Base-by-base conservation (phyloP, 148 eudicot genomes). In the Chenopodium berlandieri region DNA sequence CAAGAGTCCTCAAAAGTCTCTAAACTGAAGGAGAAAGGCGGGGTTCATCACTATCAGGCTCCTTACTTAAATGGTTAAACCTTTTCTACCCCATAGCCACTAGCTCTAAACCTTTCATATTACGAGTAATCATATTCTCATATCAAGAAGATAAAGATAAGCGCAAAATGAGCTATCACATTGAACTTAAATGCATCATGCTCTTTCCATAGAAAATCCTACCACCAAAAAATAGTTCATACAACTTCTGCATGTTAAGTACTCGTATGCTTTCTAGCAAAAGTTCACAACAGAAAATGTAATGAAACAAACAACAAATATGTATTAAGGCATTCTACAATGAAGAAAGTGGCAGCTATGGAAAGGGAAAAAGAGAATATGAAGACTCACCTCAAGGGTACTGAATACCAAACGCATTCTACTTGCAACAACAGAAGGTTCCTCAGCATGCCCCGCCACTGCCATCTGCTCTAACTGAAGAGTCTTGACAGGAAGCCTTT, bases 391-490 rank as follows among this genome's bases (percentile, higher is more conserved):
- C 99, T 95, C 99, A 30, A 95, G 94, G 76, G 99, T 95, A 87
- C 92, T 95, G 81, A 95, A 95, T 25, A 95, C 94, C 82, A 95
- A 85, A 83, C 97, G 89, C 99, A 95, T 95, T 85, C 97, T 86
- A 88, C 97, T 92, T 64, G 99, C 91, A 80, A 95, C 99, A 30
- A 95, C 86, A 22, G 99, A 95, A 25, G 97, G 91, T 85, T 92
- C 97, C 86, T 94, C 99, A 0, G 98, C 94, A 44, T 71, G 84
- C 27, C 99, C 99, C 30, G 82, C 87, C 1, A 91, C 92, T 40
- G 98, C 97, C 95, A 91, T 90, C 87, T 95, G 99, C 91, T 95
- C 99, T 75, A 95, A 85, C 82, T 95, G 99, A 74, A 95, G 97
- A 30, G 95, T 94, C 91, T 95, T 94, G 84, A 94, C 99, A 5